phyloP scores from a whole-genome alignment of 1,284 basidiomycete species.

The Tausonia pullulans region DNA sequence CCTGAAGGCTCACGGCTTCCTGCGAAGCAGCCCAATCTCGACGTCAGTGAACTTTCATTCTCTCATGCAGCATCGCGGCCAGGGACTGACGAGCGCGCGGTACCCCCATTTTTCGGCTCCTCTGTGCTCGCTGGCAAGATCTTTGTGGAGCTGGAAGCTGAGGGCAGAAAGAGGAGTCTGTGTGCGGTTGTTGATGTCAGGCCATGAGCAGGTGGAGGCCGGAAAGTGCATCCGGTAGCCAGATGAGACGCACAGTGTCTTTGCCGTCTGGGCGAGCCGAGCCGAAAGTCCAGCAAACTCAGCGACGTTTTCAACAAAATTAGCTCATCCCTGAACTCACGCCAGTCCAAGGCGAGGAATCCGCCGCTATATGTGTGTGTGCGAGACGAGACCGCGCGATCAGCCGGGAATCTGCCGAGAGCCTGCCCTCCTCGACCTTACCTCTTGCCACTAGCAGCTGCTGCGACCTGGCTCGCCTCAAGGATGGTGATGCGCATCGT shows the following conservation, averaged over 20 bases:
- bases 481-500: slow-evolving; percentile 42
- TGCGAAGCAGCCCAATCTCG: not conserved
- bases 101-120: slow-evolving; percentile 75
- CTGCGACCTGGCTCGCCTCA: slow-evolving; percentile 56
- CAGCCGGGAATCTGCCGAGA: too few species aligned
- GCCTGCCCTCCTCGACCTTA: slow-evolving; percentile 25
- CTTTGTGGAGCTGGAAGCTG: slow-evolving; percentile 68
- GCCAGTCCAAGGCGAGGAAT: slow-evolving; percentile 74
- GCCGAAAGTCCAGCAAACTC: too few species aligned
- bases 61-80: slow-evolving; percentile 21
- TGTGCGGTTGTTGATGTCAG: not conserved
- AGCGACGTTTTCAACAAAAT: too few species aligned
- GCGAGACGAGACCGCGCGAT: too few species aligned
- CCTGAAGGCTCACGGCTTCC: not conserved
- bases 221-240: slow-evolving; percentile 16
- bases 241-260: too few species aligned
- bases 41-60: not conserved
- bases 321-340: slow-evolving; percentile 30
- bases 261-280: too few species aligned
- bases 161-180: slow-evolving; percentile 48
- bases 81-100: slow-evolving; percentile 47
- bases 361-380: slow-evolving; percentile 35
- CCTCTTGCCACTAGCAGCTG: slow-evolving; percentile 71
- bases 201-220: slow-evolving; percentile 20
- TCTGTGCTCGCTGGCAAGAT: slow-evolving; percentile 59